Evolutionary conservation across 139 green algal genomes (phyloP).

Genomic region (Pedinophyceae sp.): DNA sequence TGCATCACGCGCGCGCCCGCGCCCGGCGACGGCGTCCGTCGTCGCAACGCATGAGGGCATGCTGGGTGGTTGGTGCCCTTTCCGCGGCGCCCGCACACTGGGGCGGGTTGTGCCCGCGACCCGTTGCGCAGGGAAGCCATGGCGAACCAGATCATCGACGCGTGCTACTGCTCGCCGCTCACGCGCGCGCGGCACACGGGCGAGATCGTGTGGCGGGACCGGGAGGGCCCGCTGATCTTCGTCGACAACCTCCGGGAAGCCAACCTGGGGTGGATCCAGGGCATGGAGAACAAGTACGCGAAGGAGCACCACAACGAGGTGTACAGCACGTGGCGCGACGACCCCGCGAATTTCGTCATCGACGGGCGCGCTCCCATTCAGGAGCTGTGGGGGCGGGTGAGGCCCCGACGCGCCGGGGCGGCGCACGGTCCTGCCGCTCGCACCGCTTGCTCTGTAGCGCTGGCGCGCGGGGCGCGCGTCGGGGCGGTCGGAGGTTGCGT

Average conservation of each 20-base stretch:
- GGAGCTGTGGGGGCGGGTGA: no score
- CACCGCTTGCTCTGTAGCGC: neutral
- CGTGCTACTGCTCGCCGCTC: slow-evolving; percentile 29
- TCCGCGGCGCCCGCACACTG: no score
- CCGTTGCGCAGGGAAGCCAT: no score
- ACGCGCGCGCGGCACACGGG: slow-evolving; percentile 18
- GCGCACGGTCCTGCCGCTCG: neutral
- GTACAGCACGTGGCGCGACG: slow-evolving; percentile 31
- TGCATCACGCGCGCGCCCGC: no score
- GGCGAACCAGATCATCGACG: slow-evolving; percentile 30
- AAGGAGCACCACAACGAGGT: slow-evolving; percentile 20
- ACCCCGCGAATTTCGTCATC: slow-evolving; percentile 34
- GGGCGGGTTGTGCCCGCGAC: no score
- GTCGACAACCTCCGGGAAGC: slow-evolving; percentile 29
- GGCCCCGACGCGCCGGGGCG: no score
- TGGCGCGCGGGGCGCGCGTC: no score
- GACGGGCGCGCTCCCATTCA: slow-evolving; percentile 34
- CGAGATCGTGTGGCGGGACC: slow-evolving; percentile 33
- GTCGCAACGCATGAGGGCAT: neutral
- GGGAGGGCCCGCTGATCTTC: slow-evolving; percentile 20
- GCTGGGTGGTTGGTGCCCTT: slow-evolving; percentile 4
- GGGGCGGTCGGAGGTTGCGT: no score
- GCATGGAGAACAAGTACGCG: slow-evolving; percentile 32
- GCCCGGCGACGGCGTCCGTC: no score
- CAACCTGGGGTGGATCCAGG: slow-evolving; percentile 31